Evolutionary conservation across 2,329 filamentous ascomycete genomes (phyloP), one percentile per base, ranked within the genome.

Genomic region (Monosporascus sp.): DNA sequence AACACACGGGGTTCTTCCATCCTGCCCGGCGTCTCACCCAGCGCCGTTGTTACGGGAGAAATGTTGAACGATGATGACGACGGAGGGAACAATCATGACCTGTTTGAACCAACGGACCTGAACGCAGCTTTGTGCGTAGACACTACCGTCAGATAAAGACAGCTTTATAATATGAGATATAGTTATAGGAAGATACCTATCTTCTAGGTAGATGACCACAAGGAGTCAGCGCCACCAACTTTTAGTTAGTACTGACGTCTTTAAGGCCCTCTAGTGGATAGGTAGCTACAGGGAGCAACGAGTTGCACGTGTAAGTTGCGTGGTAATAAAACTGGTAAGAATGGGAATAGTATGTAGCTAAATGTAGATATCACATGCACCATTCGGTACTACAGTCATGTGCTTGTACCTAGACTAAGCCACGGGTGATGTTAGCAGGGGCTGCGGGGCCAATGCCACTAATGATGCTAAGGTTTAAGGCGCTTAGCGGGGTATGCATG

Each of bases 1-100:
- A 69, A 66, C 8, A 55, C 56, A 17, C 63, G 60, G 3, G 55
- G 19, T 19, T 67, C 61, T n/a, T 64, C 63, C 65, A 67, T 68
- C 19, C 37, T 56, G 26, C 2, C 17, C 27, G 37, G 46, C 7
- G 40, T 22, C 8, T 46, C 40, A 19, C 24, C 37, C 20, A 24
- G 43, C 24, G 17, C 43, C 11, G n/a, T 46, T 27, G 43, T 46
- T n/a, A 31, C 22, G 8, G 24, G 22, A 46, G 14, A 24, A 7
- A 46, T 46, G 43, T 31, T 26, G 0, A 14, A 20, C 11, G 9
- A 7, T 19, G 19, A 43, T 43, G 40, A 22, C 14, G 20, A 43
- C 9, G 40, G 16, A 43, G 14, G 8, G 19, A 43, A 9, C 19
- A 5, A 43, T 24, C 40, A 43, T 43, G 40, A 20, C 40, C 19